These are phyloP conservation scores for Aspergillus latus DNA, from an alignment of 2,329 filamentous ascomycete species.

Conservation along the genomic window DNA sequence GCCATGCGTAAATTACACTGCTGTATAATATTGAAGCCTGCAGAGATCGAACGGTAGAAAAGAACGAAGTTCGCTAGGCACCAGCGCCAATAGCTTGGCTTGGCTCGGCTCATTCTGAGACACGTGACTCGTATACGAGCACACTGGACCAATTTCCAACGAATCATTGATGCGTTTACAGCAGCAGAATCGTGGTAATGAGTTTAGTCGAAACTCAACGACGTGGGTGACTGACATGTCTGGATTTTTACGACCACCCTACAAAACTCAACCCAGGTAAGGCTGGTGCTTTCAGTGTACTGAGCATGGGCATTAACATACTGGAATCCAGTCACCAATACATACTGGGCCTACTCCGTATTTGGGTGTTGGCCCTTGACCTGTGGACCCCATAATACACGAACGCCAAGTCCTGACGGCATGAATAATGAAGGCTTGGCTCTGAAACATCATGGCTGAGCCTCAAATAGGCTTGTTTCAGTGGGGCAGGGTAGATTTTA, in stretches of 20 bases:
- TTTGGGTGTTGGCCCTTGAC: not conserved
- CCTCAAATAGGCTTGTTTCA: not conserved
- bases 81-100: not conserved
- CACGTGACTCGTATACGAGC: not conserved
- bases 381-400: not conserved
- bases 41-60: too few species aligned
- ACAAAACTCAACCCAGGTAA: too few species aligned
- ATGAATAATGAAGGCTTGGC: not conserved
- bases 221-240: too few species aligned
- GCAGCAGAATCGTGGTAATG: not conserved
- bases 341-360: not conserved
- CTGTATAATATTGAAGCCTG: not conserved
- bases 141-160: not conserved
- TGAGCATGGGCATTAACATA: too few species aligned
- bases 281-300: too few species aligned
- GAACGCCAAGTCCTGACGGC: too few species aligned
- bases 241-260: too few species aligned
- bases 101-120: not conserved
- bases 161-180: not conserved
- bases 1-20: constrained; percentile 2
- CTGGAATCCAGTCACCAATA: too few species aligned
- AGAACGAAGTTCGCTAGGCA: not conserved
- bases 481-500: not conserved
- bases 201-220: too few species aligned
- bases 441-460: not conserved